These are phyloP conservation scores for Talaromyces verruculosus DNA, from an alignment of 2,329 filamentous ascomycete genomes.

Conservation along the genomic window DNA sequence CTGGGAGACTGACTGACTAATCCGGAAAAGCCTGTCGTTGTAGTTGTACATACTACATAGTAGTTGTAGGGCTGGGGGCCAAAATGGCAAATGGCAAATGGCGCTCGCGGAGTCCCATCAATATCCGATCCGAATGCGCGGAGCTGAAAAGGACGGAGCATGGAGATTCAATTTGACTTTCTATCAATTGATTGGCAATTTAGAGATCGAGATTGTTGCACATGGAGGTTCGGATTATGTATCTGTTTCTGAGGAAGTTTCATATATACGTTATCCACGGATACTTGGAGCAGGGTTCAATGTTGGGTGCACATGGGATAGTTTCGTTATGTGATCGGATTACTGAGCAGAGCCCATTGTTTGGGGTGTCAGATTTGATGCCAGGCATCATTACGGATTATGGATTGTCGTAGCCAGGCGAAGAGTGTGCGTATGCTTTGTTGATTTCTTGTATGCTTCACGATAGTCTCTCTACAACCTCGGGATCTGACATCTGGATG, in stretches of 20 bases:
- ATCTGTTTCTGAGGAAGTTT: neutral
- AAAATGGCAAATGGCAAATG: neutral
- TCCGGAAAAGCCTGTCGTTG: neutral
- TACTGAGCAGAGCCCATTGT: neutral
- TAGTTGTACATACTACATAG: too few relatives aligned
- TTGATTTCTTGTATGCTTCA: neutral
- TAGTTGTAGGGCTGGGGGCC: neutral
- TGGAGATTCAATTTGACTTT: neutral
- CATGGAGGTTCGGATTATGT: neutral
- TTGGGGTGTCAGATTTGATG: neutral
- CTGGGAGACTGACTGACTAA: neutral
- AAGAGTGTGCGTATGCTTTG: neutral
- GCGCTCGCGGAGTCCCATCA: neutral
- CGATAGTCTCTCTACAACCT: neutral
- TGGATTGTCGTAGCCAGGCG: neutral
- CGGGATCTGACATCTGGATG: neutral
- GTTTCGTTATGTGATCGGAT: neutral
- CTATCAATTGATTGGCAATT: neutral
- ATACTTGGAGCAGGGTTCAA: neutral
- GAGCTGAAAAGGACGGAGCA: neutral
- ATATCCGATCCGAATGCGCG: neutral
- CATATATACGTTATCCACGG: too few relatives aligned
- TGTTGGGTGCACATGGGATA: neutral
- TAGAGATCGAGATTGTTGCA: neutral
- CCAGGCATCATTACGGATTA: neutral